Base-by-base conservation (phyloP, 257 asterid species). In the Nicotiana sylvestris region DNA sequence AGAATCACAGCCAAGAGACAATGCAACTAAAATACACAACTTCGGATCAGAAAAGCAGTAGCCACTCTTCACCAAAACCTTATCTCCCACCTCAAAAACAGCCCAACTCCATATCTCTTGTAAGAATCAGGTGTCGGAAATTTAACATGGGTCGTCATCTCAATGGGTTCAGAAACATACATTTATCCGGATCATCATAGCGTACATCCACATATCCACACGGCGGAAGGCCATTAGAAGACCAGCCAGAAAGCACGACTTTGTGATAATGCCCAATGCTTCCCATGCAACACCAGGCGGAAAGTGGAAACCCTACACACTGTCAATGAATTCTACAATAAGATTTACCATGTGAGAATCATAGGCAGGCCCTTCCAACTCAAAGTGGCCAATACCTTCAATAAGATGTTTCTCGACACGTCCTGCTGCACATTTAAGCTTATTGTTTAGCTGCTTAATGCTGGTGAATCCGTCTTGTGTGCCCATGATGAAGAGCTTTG, bases 401-500 rank as follows among this genome's bases (percentile, higher is more conserved):
- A 91, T 85, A 10, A 91, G 89, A 86, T 88, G 89, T 6, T 86
- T 87, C 33, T 86, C 91, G 0, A 77, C 85, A 27, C 61, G 86
- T 32, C 94, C 91, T 18, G 74, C 78, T 49, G 92, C 88, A 6
- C 88, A 85, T 58, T 21, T 86, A 9, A 91, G 87, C 90, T 91
- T 91, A 65, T 82, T 88, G 60, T 91, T 87, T 67, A 91, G 86
- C 83, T 91, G 94, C 86, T 85, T 88, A 25, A 91, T 89, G 15
- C 88, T 91, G 30, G 91, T 89, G 72, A 91, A 91, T 60, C 92
- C 94, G 70, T 91, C 94, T 16, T 76, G 77, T 1, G 91, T 91
- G 27, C 95, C 95, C 92, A 88, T 90, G 77, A 90, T 89, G 61
- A 91, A 91, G 30, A 90, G 90, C 80, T 91, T 91, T 4, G 91